Evolutionary conservation across 805 yeast genomes (phyloP), one percentile per base, ranked within the genome.

Genomic region (Kodamaea laetipori): DNA sequence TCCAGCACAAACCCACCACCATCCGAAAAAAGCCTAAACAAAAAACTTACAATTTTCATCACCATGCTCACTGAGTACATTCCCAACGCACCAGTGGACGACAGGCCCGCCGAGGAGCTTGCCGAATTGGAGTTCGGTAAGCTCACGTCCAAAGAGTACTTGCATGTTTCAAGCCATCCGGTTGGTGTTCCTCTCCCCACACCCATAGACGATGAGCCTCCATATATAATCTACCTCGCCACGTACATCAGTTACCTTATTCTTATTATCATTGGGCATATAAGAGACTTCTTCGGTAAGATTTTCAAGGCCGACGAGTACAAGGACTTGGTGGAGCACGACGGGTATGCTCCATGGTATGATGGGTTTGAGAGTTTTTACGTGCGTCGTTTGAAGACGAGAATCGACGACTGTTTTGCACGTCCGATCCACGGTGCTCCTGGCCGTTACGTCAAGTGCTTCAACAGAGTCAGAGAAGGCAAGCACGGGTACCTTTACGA

Each of bases 371-470:
- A 94, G 66, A 81, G 87, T 50, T 95, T 94, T 63, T 94, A 90
- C 64, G 84, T 90, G 33, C 84, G 99, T 56, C 82, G 98, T 57
- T 77, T 94, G 74, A 90, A 94, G 63, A 79, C 77, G 54, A 85
- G 96, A 66, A 79, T 94, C 46, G 96, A 87, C 61, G 98, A 92
- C 67, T 89, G 97, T 65, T 94, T 94, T 64, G 88, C 95, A 1
- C 81, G 96, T 61, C 97, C 97, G 33, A 88, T 95, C n/a, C 85
- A 86, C 47, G 98, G 97, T 40, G 98, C 92, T 15, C 98, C 99
- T 1, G 99, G 99, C 19, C 81, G 99, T 63, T 84, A 74, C 57
- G 82, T 92, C 55, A 78, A 82, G 45, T 84, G 96, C 55, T 82
- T 84, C 56, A 90, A 89, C 55, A 80, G 99, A 55, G 67, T 72